These are phyloP conservation scores for Tolypocladium inflatum DNA, from an alignment of 2,329 filamentous ascomycete genomes.

Conservation along the genomic window DNA sequence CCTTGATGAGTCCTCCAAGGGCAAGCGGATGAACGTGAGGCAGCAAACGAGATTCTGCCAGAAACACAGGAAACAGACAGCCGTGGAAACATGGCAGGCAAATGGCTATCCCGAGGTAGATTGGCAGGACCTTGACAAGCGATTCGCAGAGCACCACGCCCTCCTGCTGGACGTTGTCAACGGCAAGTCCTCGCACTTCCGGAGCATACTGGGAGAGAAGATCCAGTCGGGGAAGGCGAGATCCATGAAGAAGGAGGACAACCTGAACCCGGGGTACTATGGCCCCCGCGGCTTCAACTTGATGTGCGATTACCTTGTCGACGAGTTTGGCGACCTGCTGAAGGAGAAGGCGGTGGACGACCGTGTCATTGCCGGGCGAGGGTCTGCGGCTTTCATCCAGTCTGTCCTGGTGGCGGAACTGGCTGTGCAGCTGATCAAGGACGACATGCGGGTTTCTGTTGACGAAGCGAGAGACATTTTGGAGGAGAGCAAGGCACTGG, in stretches of 20 bases:
- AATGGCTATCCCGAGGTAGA: constrained; percentile 61
- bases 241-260: constrained; percentile 48
- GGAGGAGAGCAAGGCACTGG: constrained; percentile 56
- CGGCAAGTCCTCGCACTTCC: constrained; percentile 51
- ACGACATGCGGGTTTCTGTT: constrained; percentile 40
- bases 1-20: constrained; percentile 42
- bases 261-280: constrained; percentile 71
- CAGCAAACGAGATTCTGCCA: constrained; percentile 56
- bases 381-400: constrained; percentile 61
- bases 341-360: constrained; percentile 55
- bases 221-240: constrained; percentile 49
- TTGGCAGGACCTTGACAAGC: constrained; percentile 52
- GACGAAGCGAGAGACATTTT: constrained; percentile 45
- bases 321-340: constrained; percentile 48
- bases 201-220: constrained; percentile 42
- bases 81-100: constrained; percentile 34
- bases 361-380: constrained; percentile 54
- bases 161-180: constrained; percentile 51
- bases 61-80: constrained; percentile 48
- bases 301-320: constrained; percentile 63
- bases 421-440: constrained; percentile 42
- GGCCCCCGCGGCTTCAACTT: constrained; percentile 61
- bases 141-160: constrained; percentile 47
- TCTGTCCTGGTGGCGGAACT: constrained; percentile 69
- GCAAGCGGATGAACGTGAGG: constrained; percentile 41